Evolutionary conservation across 176 grass and related monocot species (phyloP).

Genomic region (Saccharum officinarum): DNA sequence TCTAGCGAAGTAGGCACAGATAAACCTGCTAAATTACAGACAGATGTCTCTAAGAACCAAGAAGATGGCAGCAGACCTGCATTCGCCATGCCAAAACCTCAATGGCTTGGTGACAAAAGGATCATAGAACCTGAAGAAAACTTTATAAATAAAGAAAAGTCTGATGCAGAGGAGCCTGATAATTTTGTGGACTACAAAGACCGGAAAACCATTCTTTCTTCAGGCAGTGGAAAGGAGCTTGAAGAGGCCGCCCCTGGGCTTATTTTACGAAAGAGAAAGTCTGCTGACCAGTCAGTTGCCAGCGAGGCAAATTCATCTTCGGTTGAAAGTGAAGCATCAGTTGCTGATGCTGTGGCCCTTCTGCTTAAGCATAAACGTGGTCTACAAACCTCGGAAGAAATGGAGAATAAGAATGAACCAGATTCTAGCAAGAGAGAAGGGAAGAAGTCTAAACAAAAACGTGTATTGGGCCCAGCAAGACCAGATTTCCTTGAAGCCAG

Average conservation of each 20-base stretch:
- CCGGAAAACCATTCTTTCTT: conserved; percentile 57
- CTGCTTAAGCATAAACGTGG: conserved; percentile 86
- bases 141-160: conserved; percentile 43
- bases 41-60: conserved; percentile 33
- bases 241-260: conserved; percentile 82
- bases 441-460: conserved; percentile 68
- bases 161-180: conserved; percentile 58
- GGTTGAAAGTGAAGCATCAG: conserved; percentile 72
- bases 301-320: conserved; percentile 44
- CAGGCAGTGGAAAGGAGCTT: conserved; percentile 55
- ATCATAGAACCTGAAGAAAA: conserved; percentile 54
- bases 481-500: conserved; percentile 67
- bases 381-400: conserved; percentile 54
- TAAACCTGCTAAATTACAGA: conserved; percentile 27
- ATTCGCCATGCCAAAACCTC: conserved; percentile 64
- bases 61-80: conserved; percentile 48
- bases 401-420: conserved; percentile 33
- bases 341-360: conserved; percentile 89
- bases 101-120: conserved; percentile 91
- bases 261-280: conserved; percentile 83
- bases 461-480: conserved; percentile 73
- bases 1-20: conserved; percentile 22
- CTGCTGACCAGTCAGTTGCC: conserved; percentile 26
- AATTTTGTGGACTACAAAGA: conserved; percentile 98
- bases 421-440: conserved; percentile 32